Evolutionary conservation across 495 filamentous ascomycete species (phyloP).

Genomic region (Penicillium robsamsonii): DNA sequence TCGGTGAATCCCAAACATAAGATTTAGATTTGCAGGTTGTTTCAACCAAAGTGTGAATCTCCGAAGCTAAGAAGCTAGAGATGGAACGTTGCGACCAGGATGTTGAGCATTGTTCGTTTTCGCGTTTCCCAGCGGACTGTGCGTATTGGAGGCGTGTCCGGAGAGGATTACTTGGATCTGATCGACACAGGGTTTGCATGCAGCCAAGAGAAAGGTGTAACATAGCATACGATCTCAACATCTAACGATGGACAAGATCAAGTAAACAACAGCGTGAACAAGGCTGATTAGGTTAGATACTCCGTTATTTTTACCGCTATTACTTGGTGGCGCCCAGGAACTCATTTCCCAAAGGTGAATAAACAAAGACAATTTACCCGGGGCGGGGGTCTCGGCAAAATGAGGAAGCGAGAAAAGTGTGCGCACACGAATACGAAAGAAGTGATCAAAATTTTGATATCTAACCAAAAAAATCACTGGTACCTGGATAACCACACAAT

Average conservation of each 20-base stretch:
- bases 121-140: neutral
- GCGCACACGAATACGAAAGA: neutral
- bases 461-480: too few species aligned
- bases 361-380: conserved; percentile 12
- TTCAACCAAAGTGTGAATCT: neutral
- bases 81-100: neutral
- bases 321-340: neutral
- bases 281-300: conserved; percentile 2
- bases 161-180: neutral
- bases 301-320: neutral
- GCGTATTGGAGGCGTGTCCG: conserved; percentile 1
- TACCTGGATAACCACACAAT: neutral
- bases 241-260: neutral
- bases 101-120: neutral
- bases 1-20: neutral
- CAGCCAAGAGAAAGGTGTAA: conserved; percentile 16
- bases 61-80: neutral
- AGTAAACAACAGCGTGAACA: neutral
- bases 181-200: conserved; percentile 25
- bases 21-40: neutral
- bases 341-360: neutral
- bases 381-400: conserved; percentile 1
- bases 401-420: neutral
- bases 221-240: neutral
- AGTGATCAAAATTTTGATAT: neutral